Percentiles rank a stretch among this genome's conserved stretches.
Evolutionary conservation across 73 alveolate species (phyloP).

Genomic region (Paraurostyla sp.): DNA sequence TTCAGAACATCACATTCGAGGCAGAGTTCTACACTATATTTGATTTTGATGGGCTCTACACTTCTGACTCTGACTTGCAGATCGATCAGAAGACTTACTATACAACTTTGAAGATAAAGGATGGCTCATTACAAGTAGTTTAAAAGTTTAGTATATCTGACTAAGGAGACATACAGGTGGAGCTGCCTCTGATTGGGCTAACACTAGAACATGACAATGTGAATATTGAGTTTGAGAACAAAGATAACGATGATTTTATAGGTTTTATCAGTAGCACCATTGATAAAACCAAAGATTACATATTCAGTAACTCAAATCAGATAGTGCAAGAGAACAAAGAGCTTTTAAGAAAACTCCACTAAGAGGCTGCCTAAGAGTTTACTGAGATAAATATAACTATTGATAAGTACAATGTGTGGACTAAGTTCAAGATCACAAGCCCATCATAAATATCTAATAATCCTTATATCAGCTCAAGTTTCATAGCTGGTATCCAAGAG

Average conservation of each 20-base stretch:
- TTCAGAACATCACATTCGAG: not conserved
- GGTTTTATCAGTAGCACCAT: not conserved
- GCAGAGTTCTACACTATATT: not conserved
- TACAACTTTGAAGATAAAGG: not conserved
- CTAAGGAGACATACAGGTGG: not conserved
- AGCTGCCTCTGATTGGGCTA: not conserved
- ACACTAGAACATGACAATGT: not conserved
- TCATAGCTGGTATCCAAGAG: not conserved
- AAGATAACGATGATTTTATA: not conserved
- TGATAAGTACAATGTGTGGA: not conserved
- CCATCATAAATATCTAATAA: not conserved
- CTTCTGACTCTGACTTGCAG: not conserved
- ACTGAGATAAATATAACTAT: not conserved
- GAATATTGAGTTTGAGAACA: not conserved
- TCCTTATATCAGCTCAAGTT: conserved; percentile 26
- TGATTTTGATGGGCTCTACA: not conserved
- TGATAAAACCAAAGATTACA: not conserved
- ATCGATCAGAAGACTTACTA: not conserved
- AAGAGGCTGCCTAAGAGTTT: conserved; percentile 4
- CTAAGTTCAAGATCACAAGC: not conserved
- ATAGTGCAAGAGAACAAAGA: not conserved
- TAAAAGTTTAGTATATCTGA: not conserved
- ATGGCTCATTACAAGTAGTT: not conserved
- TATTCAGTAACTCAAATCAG: not conserved
- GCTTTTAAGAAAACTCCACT: not conserved